Percentiles rank a stretch among this genome's conserved stretches.
Conservation (phyloP, 768 basidiomycete species). For the Galerina sulciceps region DNA sequence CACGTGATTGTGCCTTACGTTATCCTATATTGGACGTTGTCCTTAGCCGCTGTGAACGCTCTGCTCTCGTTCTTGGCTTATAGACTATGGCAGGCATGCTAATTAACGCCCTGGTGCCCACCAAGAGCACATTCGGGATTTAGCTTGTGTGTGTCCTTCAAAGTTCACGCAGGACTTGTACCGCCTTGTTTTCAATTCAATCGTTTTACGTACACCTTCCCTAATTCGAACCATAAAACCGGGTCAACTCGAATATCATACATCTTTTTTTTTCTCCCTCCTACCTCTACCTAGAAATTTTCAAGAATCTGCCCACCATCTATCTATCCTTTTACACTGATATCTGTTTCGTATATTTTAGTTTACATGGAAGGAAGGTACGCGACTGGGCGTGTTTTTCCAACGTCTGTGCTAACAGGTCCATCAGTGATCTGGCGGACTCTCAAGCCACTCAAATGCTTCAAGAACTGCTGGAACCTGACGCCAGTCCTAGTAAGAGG, state of each 20-base stretch:
- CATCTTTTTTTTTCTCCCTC: background rate
- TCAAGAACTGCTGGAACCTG: constrained; percentile 42
- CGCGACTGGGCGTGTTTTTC: constrained; percentile 18
- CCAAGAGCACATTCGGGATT: too few species aligned
- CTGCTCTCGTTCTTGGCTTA: background rate
- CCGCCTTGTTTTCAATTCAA: background rate
- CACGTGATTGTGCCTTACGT: constrained; percentile 21
- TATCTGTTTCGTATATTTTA: background rate
- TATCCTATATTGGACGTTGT: constrained; percentile 1
- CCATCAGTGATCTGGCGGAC: constrained; percentile 43
- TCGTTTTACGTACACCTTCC: constrained; percentile 7
- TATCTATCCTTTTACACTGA: too few species aligned
- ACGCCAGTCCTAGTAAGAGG: constrained; percentile 18
- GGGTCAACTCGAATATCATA: background rate
- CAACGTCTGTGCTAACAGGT: background rate
- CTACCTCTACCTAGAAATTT: background rate
- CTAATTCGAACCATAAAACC: background rate
- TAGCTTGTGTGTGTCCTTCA: too few species aligned
- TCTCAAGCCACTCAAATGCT: constrained; percentile 64
- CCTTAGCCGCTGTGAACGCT: background rate
- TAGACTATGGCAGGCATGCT: too few species aligned
- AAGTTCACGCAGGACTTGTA: background rate
- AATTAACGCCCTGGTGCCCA: too few species aligned
- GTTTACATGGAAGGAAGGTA: constrained; percentile 44
- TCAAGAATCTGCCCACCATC: background rate